Percentiles rank a stretch among this genome's conserved stretches.
phyloP scores from a whole-genome alignment of 768 basidiomycete genomes.

The Suillus brevipes region DNA sequence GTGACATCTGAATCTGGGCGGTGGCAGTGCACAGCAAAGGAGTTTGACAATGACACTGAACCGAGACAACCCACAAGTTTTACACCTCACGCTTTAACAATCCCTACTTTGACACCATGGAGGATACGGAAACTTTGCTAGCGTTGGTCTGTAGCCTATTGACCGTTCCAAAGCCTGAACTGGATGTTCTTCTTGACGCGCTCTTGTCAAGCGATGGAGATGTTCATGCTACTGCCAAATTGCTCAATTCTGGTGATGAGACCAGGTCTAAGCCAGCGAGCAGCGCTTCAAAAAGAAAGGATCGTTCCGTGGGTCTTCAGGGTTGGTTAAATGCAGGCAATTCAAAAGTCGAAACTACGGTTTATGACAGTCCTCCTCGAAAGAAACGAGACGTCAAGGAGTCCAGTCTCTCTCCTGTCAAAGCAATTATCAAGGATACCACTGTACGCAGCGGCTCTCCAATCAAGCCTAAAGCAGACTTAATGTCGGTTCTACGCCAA shows the following conservation, averaged over 20 bases:
- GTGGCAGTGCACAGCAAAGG: not conserved
- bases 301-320: constrained; percentile 45
- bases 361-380: not conserved
- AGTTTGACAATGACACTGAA: not conserved
- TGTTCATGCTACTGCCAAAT: constrained; percentile 48
- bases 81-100: not conserved
- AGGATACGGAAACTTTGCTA: constrained; percentile 68
- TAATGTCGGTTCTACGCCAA: constrained; percentile 59
- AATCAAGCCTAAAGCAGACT: constrained; percentile 40
- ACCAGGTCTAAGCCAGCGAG: constrained; percentile 17
- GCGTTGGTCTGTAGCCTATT: constrained; percentile 68
- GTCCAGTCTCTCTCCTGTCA: constrained; percentile 8
- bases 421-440: constrained; percentile 17
- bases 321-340: constrained; percentile 49
- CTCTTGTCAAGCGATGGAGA: constrained; percentile 59
- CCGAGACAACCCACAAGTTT: not conserved
- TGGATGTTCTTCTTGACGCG: constrained; percentile 54
- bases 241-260: constrained; percentile 32
- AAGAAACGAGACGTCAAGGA: constrained; percentile 19
- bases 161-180: constrained; percentile 30
- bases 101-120: constrained; percentile 19
- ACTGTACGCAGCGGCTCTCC: constrained; percentile 17
- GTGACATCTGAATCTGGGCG: not conserved
- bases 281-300: constrained; percentile 45
- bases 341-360: not conserved